Percentiles rank a stretch among this genome's conserved stretches.
phyloP scores from a whole-genome alignment of 768 basidiomycete genomes.

The Boletus huronensis region DNA sequence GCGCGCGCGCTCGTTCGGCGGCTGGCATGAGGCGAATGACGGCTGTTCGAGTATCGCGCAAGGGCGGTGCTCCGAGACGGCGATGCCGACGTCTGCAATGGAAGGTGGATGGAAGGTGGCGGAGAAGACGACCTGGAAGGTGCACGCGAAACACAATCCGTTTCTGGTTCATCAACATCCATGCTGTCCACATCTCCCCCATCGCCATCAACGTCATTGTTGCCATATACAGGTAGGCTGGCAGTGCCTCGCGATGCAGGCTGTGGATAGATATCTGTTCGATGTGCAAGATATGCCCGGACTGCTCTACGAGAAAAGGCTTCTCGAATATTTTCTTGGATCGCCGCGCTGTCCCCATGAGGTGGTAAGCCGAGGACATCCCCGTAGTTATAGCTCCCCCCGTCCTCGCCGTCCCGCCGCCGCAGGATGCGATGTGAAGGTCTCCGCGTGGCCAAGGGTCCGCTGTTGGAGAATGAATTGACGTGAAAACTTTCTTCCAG shows the following conservation, averaged over 20 bases:
- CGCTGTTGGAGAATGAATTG: slow-evolving; percentile 13
- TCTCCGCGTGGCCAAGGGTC: slow-evolving; percentile 17
- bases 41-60: slow-evolving; percentile 19
- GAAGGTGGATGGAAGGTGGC: slow-evolving; percentile 34
- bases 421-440: slow-evolving; percentile 19
- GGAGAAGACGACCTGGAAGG: slow-evolving; percentile 50
- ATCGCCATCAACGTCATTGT: slow-evolving; percentile 24
- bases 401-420: slow-evolving; percentile 26
- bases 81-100: slow-evolving; percentile 25
- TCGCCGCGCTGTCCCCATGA: slow-evolving; percentile 49
- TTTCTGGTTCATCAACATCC: slow-evolving; percentile 48
- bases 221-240: slow-evolving; percentile 12
- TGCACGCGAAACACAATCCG: slow-evolving; percentile 52
- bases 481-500: slow-evolving; percentile 56
- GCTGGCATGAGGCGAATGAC: slow-evolving; percentile 14
- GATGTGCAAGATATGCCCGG: slow-evolving; percentile 32
- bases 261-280: slow-evolving; percentile 24
- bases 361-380: slow-evolving; percentile 55
- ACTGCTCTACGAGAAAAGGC: slow-evolving; percentile 50
- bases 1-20: slow-evolving; percentile 18
- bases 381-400: slow-evolving; percentile 36
- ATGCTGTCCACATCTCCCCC: slow-evolving; percentile 41
- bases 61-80: slow-evolving; percentile 17
- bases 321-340: slow-evolving; percentile 57
- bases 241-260: slow-evolving; percentile 14